phyloP scores from a whole-genome alignment of 495 filamentous ascomycete species.

The Podospora anserina region DNA sequence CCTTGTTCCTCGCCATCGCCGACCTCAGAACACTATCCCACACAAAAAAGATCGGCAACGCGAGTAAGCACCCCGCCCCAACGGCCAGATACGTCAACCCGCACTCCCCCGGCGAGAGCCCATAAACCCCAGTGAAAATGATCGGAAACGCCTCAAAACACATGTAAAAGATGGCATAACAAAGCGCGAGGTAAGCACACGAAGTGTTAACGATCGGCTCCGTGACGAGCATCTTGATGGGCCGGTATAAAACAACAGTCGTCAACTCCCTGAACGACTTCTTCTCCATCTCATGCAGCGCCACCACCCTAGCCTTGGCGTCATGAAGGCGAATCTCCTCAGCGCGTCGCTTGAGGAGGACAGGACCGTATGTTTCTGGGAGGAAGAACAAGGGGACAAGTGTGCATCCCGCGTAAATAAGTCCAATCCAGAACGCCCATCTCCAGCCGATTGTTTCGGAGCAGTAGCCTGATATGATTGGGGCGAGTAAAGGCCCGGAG shows the following conservation, averaged over 20 bases:
- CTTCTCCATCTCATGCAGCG: constrained; percentile 37
- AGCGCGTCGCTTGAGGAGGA: constrained; percentile 57
- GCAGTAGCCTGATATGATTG: constrained; percentile 64
- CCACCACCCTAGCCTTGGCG: constrained; percentile 32
- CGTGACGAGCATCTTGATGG: constrained; percentile 43
- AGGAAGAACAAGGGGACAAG: constrained; percentile 50
- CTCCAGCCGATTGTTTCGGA: constrained; percentile 59
- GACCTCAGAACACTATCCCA: constrained; percentile 34
- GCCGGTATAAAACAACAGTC: constrained; percentile 39
- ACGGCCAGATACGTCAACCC: constrained; percentile 50
- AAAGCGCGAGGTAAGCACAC: constrained; percentile 64
- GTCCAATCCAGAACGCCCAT: constrained; percentile 61
- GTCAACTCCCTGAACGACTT: constrained; percentile 33
- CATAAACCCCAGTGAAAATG: constrained; percentile 55
- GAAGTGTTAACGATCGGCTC: constrained; percentile 55
- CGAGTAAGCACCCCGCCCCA: constrained; percentile 42
- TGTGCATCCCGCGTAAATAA: constrained; percentile 54
- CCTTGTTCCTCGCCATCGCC: constrained; percentile 21
- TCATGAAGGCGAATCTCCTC: constrained; percentile 48
- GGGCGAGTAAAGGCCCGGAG: constrained; percentile 64
- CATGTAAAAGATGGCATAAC: constrained; percentile 75
- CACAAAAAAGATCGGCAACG: constrained; percentile 53
- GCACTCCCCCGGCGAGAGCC: constrained; percentile 41
- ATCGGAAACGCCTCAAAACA: constrained; percentile 67
- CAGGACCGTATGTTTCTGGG: constrained; percentile 61